Conservation (phyloP, 2,329 filamentous ascomycete species). For the Stachybotrys echinatus region DNA sequence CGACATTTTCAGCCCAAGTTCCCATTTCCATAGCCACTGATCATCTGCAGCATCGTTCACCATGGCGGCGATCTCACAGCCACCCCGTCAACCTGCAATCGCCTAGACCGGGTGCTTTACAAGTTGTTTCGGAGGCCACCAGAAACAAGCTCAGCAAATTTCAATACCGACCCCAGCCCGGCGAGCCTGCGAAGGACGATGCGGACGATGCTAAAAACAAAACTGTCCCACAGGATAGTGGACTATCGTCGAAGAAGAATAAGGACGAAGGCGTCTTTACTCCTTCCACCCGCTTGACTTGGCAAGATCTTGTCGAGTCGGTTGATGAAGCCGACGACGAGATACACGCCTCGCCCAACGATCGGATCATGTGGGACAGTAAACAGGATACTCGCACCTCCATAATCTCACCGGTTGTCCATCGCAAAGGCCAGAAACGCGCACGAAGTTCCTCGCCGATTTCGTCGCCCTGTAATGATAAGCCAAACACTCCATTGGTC, state of each 20-base stretch:
- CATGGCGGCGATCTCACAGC: constrained; percentile 52
- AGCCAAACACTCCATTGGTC: constrained; percentile 38
- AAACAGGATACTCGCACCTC: constrained; percentile 34
- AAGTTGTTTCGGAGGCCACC: constrained; percentile 51
- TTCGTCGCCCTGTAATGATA: constrained; percentile 56
- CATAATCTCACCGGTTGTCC: constrained; percentile 41
- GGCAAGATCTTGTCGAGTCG: constrained; percentile 53
- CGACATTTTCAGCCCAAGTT: constrained; percentile 4
- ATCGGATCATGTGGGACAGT: constrained; percentile 57
- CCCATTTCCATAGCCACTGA: constrained; percentile 5
- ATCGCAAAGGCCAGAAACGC: constrained; percentile 56
- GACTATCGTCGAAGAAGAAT: constrained; percentile 8
- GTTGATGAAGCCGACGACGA: constrained; percentile 34
- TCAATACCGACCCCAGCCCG: constrained; percentile 26
- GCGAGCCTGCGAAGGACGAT: constrained; percentile 5
- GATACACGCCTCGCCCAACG: constrained; percentile 50
- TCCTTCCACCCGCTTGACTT: constrained; percentile 47
- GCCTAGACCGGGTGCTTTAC: constrained; percentile 30
- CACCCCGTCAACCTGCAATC: constrained; percentile 35
- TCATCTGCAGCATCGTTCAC: constrained; percentile 28
- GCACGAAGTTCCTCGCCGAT: constrained; percentile 69
- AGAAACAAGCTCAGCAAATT: constrained; percentile 59
- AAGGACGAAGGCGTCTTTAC: constrained; percentile 28
- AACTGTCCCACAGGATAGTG: neutral
- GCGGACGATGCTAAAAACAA: neutral